These are phyloP conservation scores for Wickerhamomyces xylosicus DNA, from an alignment of 805 yeast species.

Conservation along the genomic window DNA sequence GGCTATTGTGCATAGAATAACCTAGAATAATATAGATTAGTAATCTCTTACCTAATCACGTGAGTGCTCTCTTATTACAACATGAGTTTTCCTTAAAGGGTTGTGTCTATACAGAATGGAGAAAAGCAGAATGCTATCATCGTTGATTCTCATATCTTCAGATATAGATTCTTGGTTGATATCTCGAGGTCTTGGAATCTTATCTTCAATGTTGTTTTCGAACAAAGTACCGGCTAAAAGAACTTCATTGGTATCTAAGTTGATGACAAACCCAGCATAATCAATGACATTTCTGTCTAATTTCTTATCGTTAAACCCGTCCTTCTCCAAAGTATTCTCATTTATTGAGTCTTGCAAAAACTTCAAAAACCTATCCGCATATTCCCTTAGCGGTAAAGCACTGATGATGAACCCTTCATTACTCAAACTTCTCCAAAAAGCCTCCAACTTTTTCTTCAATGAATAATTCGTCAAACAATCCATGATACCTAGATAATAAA, in stretches of 20 bases:
- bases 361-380: slow-evolving; percentile 74
- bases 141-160: slow-evolving; percentile 22
- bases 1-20: no score
- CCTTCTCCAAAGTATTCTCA: slow-evolving; percentile 11
- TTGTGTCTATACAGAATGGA: no score
- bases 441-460: slow-evolving; percentile 66
- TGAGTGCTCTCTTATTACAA: no score
- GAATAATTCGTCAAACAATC: slow-evolving; percentile 86
- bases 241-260: slow-evolving; percentile 47
- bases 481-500: slow-evolving; percentile 88
- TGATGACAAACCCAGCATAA: slow-evolving; percentile 50
- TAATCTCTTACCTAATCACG: no score
- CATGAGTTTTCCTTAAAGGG: no score
- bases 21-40: no score
- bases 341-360: slow-evolving; percentile 43
- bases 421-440: slow-evolving; percentile 69
- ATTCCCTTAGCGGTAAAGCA: slow-evolving; percentile 84
- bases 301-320: slow-evolving; percentile 25
- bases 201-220: slow-evolving; percentile 39
- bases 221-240: slow-evolving; percentile 59
- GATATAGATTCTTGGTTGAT: slow-evolving; percentile 17
- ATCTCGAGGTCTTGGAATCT: slow-evolving; percentile 23
- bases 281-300: slow-evolving; percentile 47
- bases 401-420: slow-evolving; percentile 66
- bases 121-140: no score